Evolutionary conservation across 164 flowering plant genomes (phyloP).

Genomic region (Piper betle): DNA sequence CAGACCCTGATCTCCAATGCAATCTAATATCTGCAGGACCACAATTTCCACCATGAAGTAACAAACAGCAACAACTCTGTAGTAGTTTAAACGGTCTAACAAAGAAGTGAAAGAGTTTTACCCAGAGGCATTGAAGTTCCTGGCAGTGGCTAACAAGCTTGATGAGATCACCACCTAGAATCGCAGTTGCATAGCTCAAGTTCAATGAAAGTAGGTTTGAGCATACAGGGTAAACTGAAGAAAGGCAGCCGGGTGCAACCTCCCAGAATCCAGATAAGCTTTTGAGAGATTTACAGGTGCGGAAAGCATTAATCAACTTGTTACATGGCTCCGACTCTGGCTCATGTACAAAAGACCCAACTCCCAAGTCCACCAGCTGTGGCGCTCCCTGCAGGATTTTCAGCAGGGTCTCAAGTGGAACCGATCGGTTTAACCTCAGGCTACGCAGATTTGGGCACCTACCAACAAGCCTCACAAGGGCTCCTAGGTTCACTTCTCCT

Average conservation of each 20-base stretch:
- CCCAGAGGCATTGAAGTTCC: constrained; percentile 24
- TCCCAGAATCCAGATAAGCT: constrained; percentile 71
- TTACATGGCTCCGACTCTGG: constrained; percentile 22
- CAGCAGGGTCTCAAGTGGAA: constrained; percentile 44
- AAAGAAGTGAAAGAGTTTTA: constrained; percentile 5
- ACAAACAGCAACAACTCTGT: not conserved
- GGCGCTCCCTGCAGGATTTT: constrained; percentile 50
- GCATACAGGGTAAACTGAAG: constrained; percentile 45
- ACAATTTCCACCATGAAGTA: not conserved
- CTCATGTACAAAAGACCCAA: constrained; percentile 54
- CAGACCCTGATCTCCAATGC: constrained; percentile 64
- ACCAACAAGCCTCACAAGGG: constrained; percentile 51
- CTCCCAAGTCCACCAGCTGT: constrained; percentile 51
- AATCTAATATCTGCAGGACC: constrained; percentile 47
- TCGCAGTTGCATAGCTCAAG: constrained; percentile 36
- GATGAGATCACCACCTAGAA: constrained; percentile 43
- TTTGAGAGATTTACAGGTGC: constrained; percentile 33
- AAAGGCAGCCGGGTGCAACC: constrained; percentile 34
- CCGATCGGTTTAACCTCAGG: constrained; percentile 43
- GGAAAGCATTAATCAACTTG: constrained; percentile 39
- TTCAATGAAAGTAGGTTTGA: constrained; percentile 54
- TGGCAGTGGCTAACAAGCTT: constrained; percentile 20
- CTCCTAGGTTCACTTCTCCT: constrained; percentile 40
- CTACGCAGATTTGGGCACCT: constrained; percentile 56
- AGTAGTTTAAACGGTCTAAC: not conserved